Conservation (phyloP, 208 protist genomes). For the Acanthamoeba lenticulata region DNA sequence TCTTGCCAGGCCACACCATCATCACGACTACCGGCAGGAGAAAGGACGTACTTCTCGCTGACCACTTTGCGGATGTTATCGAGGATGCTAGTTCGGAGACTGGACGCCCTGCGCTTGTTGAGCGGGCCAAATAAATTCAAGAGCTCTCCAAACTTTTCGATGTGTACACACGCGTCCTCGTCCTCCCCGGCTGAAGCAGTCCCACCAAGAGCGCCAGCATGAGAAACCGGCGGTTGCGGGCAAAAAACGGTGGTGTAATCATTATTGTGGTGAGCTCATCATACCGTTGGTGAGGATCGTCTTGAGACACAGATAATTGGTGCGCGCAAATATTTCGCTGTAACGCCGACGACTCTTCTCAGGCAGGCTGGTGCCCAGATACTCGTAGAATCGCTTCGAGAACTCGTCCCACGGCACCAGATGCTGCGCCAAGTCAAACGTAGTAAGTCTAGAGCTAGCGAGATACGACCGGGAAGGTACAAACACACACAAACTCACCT, state of each 20-base stretch:
- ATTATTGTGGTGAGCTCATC: background rate
- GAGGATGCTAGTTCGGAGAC: slow-evolving; percentile 41
- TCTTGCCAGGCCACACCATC: too few relatives aligned
- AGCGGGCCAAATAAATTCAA: slow-evolving; percentile 78
- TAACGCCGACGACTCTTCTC: slow-evolving; percentile 1
- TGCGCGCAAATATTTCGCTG: slow-evolving; percentile 18
- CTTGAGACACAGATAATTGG: slow-evolving; percentile 51
- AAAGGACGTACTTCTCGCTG: slow-evolving; percentile 14
- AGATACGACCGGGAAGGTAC: background rate
- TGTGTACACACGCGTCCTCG: slow-evolving; percentile 24
- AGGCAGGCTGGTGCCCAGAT: background rate
- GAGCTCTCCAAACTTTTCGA: slow-evolving; percentile 80
- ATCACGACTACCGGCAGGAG: too few relatives aligned
- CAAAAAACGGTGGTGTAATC: background rate
- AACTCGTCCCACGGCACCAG: slow-evolving; percentile 61
- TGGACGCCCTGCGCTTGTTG: slow-evolving; percentile 33
- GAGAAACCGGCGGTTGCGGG: too few relatives aligned
- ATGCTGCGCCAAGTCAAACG: background rate
- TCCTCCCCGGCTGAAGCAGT: slow-evolving; percentile 38
- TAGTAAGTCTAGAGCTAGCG: background rate
- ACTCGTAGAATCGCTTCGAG: slow-evolving; percentile 50
- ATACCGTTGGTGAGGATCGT: slow-evolving; percentile 49
- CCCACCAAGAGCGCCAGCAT: background rate
- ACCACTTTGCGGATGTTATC: slow-evolving; percentile 64
- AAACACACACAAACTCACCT: background rate